These are phyloP conservation scores for Saturnispora hagleri DNA, from an alignment of 805 yeast species.

Conservation along the genomic window DNA sequence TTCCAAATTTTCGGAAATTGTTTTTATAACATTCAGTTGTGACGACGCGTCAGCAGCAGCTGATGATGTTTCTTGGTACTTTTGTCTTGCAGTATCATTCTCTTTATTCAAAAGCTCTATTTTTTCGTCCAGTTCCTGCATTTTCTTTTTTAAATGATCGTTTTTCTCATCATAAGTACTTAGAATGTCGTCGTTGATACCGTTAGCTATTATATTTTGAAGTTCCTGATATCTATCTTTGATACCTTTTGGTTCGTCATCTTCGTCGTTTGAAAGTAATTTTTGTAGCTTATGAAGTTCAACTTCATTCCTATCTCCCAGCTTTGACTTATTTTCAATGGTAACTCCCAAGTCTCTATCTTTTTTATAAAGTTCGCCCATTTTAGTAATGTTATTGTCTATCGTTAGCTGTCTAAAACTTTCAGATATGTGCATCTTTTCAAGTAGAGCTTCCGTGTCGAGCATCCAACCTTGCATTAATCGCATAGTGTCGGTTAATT, in stretches of 20 bases:
- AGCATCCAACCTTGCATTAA: constrained; percentile 21
- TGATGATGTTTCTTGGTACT: constrained; percentile 39
- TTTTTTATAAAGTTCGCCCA: constrained; percentile 34
- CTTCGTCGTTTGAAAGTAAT: constrained; percentile 12
- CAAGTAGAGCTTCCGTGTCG: constrained; percentile 17
- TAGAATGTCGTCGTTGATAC: not conserved
- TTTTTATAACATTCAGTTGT: constrained; percentile 18
- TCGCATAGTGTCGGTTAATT: constrained; percentile 28
- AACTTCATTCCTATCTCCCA: constrained; percentile 24
- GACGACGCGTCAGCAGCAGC: constrained; percentile 38
- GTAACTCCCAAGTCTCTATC: constrained; percentile 27
- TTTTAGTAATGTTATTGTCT: constrained; percentile 32
- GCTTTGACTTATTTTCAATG: constrained; percentile 22
- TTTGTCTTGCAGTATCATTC: constrained; percentile 27
- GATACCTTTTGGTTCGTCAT: not conserved
- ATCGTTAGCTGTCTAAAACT: constrained; percentile 32
- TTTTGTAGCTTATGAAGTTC: constrained; percentile 17
- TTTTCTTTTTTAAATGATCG: constrained; percentile 9
- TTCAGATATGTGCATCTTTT: constrained; percentile 26
- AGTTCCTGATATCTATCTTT: constrained; percentile 9
- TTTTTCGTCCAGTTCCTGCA: constrained; percentile 9
- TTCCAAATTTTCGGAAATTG: constrained; percentile 20
- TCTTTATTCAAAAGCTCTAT: constrained; percentile 12
- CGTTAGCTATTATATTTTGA: not conserved
- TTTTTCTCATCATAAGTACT: not conserved